phyloP scores from a whole-genome alignment of 192 early-diverging fungal genomes.

The Coemansia sp. region DNA sequence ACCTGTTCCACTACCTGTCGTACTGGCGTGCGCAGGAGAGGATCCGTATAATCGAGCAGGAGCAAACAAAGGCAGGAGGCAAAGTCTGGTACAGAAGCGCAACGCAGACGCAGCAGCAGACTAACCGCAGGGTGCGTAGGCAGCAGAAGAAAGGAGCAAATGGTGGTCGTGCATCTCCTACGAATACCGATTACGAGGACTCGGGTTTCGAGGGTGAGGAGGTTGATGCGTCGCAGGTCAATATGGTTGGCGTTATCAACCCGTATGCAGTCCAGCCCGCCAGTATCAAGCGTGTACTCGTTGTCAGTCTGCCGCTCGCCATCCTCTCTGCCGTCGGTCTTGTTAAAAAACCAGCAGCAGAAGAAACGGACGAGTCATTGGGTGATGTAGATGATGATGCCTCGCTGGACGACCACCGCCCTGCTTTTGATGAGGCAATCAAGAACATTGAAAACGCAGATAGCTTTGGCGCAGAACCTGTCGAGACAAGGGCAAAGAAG shows the following conservation, averaged over 20 bases:
- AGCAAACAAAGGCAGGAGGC: constrained; percentile 16
- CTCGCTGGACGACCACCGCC: constrained; percentile 6
- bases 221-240: constrained; percentile 25
- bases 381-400: constrained; percentile 9
- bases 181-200: constrained; percentile 22
- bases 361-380: not conserved
- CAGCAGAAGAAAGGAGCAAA: constrained; percentile 15
- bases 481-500: constrained; percentile 43
- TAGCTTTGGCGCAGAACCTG: constrained; percentile 7
- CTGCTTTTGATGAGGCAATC: constrained; percentile 19
- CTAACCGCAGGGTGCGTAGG: constrained; percentile 14
- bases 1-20: constrained; percentile 60
- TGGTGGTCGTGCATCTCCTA: not conserved
- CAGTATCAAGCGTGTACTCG: constrained; percentile 27
- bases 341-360: constrained; percentile 11
- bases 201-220: constrained; percentile 45
- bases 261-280: constrained; percentile 47
- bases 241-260: constrained; percentile 51
- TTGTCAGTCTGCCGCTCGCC: constrained; percentile 28
- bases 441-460: constrained; percentile 7
- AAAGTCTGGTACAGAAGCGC: not conserved
- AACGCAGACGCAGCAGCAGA: constrained; percentile 16
- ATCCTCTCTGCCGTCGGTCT: constrained; percentile 23
- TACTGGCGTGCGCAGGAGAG: constrained; percentile 62
- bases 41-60: constrained; percentile 46